Percentiles rank a stretch among this genome's conserved stretches.
These are phyloP conservation scores for Starmerella roubikii DNA, from an alignment of 805 yeast species.

Conservation along the genomic window DNA sequence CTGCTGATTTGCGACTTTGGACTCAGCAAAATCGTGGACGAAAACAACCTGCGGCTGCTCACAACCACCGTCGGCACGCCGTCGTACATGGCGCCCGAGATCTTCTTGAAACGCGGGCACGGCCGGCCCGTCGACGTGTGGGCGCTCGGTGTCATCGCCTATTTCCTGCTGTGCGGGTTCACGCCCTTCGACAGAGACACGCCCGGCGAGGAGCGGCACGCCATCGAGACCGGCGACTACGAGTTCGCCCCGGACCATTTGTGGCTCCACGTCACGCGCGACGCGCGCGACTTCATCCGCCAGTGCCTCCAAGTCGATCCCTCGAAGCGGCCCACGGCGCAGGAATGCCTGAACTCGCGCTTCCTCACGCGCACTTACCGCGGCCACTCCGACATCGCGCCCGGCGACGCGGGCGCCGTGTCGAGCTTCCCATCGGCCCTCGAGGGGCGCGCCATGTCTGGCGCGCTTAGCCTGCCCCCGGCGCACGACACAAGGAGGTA, in stretches of 20 bases:
- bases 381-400: slow-evolving; percentile 26
- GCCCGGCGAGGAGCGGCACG: slow-evolving; percentile 51
- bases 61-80: slow-evolving; percentile 53
- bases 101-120: slow-evolving; percentile 41
- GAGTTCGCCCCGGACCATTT: slow-evolving; percentile 47
- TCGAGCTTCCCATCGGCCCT: slow-evolving; percentile 14
- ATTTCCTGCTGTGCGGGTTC: slow-evolving; percentile 59
- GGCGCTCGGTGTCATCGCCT: slow-evolving; percentile 63
- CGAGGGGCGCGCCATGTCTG: slow-evolving; percentile 25
- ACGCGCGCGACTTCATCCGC: slow-evolving; percentile 47
- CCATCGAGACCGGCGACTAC: slow-evolving; percentile 46
- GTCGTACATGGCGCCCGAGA: slow-evolving; percentile 66
- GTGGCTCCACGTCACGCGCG: slow-evolving; percentile 38
- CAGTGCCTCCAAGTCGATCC: slow-evolving; percentile 40
- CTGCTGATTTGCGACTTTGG: slow-evolving; percentile 53
- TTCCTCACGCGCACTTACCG: slow-evolving; percentile 25
- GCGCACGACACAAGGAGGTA: slow-evolving; percentile 13
- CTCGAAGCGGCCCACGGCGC: slow-evolving; percentile 34
- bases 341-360: slow-evolving; percentile 35
- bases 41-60: slow-evolving; percentile 28
- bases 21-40: slow-evolving; percentile 38
- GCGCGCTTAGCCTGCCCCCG: slow-evolving; percentile 25
- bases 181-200: slow-evolving; percentile 68
- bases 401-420: slow-evolving; percentile 20
- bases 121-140: slow-evolving; percentile 53